Conservation (phyloP, 1,284 basidiomycete species). For the Afroboletus lepidellus region DNA sequence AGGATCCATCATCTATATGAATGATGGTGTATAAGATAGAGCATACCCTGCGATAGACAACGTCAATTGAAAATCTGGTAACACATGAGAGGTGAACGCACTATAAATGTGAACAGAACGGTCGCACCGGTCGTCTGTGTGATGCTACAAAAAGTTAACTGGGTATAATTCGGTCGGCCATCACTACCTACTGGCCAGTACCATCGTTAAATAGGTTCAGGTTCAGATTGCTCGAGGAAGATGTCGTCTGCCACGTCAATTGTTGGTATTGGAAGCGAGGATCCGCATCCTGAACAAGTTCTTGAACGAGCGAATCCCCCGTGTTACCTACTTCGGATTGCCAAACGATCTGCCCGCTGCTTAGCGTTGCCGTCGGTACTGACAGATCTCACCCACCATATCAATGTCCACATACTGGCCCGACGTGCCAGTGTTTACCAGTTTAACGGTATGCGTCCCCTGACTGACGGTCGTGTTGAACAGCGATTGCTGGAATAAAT, state of each 20-base stretch:
- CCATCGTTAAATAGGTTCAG: slow-evolving; percentile 25
- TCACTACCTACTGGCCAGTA: slow-evolving; percentile 32
- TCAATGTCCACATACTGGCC: slow-evolving; percentile 32
- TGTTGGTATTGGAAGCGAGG: slow-evolving; percentile 25
- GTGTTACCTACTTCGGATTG: slow-evolving; percentile 25
- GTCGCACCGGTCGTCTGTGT: slow-evolving; percentile 24
- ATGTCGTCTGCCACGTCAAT: slow-evolving; percentile 21
- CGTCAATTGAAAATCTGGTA: not conserved
- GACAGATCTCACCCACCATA: slow-evolving; percentile 21
- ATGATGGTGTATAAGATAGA: not conserved
- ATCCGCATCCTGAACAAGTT: slow-evolving; percentile 25
- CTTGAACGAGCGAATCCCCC: slow-evolving; percentile 17
- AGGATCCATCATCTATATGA: not conserved
- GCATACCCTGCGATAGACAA: slow-evolving; percentile 16
- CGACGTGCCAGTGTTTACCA: slow-evolving; percentile 28
- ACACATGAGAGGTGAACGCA: slow-evolving; percentile 11
- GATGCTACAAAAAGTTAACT: slow-evolving; percentile 18
- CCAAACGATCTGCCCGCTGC: slow-evolving; percentile 26
- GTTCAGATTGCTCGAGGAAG: slow-evolving; percentile 10
- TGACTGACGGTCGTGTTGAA: slow-evolving; percentile 28
- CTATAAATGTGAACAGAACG: slow-evolving; percentile 31
- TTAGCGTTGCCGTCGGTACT: not conserved
- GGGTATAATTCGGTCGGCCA: not conserved
- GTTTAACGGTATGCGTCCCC: slow-evolving; percentile 24
- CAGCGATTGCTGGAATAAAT: slow-evolving; percentile 28